Evolutionary conservation across 768 basidiomycete genomes (phyloP).

Genomic region (Gautieria morchelliformis): DNA sequence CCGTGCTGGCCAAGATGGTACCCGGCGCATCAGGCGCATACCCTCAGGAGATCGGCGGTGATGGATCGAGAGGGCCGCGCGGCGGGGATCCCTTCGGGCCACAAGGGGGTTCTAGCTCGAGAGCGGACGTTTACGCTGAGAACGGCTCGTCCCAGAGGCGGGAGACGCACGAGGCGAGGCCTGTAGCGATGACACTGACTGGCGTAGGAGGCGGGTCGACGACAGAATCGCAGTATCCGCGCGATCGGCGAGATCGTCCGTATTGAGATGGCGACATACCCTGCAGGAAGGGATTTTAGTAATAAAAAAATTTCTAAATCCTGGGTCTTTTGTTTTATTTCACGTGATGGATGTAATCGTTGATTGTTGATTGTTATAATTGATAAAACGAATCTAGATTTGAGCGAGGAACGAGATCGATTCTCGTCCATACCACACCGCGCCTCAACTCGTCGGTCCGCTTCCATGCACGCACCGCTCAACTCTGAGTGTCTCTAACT

Average conservation of each 20-base stretch:
- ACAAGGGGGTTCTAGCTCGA: not conserved
- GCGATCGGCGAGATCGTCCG: slow-evolving; percentile 5
- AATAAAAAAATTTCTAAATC: too few species aligned
- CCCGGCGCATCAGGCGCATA: slow-evolving; percentile 1
- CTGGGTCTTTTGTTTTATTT: too few species aligned
- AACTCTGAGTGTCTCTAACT: too few species aligned
- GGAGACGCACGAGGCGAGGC: not conserved
- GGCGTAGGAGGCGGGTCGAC: slow-evolving; percentile 4
- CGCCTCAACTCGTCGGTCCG: too few species aligned
- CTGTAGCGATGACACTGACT: not conserved
- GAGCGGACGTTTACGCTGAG: slow-evolving; percentile 1
- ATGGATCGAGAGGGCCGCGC: not conserved
- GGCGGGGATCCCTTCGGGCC: not conserved
- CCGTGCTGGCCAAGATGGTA: slow-evolving; percentile 2
- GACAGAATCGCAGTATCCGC: not conserved
- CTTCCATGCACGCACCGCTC: too few species aligned
- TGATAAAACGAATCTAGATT: too few species aligned
- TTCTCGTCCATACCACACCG: too few species aligned
- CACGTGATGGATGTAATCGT: too few species aligned
- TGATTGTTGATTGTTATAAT: too few species aligned
- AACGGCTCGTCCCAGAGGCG: not conserved
- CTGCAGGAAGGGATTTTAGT: too few species aligned
- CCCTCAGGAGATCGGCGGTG: not conserved
- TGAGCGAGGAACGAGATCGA: too few species aligned
- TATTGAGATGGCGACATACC: not conserved